Base-by-base conservation (phyloP, 306 rosid species). In the Datisca glomerata region DNA sequence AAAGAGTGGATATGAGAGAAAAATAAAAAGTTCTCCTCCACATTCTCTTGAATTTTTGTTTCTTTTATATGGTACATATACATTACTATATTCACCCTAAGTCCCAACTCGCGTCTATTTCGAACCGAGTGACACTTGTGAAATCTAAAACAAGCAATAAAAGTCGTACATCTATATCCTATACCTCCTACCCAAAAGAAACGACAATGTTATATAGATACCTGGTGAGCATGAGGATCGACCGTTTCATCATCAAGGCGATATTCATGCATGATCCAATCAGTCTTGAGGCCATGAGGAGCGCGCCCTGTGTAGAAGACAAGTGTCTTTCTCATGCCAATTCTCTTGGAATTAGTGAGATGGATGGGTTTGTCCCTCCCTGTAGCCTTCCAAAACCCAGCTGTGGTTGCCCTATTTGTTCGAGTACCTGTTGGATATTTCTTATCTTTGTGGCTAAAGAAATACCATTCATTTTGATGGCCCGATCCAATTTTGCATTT, bases 291-390 rank as follows among this genome's bases (percentile, higher is more conserved):
- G 64, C 98, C 98, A 34, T 77, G 95, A 45, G 98, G 98, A 45
- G 98, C 98, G n/a, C 98, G 91, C 11, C 98, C 98, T 5, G 92
- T 89, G 69, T 89, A 89, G 68, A 89, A 89, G 4, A 89, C 98
- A 7, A 89, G 65, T 53, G 98, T 89, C 69, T 89, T 89, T 65
- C 98, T 89, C 98, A 89, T 89, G 1, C 98, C 98, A 53, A 84
- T 89, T 67, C 91, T 77, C 59, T 70, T 77, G 15, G 84, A 64
- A 31, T 68, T 79, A 42, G 61, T 55, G 43, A 63, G 74, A 55
- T 78, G 87, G 59, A 89, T 89, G 50, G 84, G 75, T 43, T 89
- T 89, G 76, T 89, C 98, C 38, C 98, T 78, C 39, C 98, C 98
- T 0, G 98, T 89, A 23, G 98, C 98, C 63, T 89, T 89, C 98